These are phyloP conservation scores for Apiospora phragmitis DNA, from an alignment of 2,329 filamentous ascomycete genomes.

Conservation along the genomic window DNA sequence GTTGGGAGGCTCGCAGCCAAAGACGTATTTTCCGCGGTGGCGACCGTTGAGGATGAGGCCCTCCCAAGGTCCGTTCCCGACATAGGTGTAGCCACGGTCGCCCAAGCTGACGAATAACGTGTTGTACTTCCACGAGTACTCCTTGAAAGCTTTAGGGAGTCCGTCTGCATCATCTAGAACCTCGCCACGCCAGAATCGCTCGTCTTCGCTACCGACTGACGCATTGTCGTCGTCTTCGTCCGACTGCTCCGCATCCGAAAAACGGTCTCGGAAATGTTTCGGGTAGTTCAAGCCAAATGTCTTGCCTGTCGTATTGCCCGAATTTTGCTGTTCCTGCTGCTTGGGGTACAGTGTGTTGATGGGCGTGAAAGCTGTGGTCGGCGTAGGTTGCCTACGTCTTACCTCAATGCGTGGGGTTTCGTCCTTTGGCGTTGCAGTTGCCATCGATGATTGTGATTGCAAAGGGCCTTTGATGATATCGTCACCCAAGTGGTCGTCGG, in stretches of 20 bases:
- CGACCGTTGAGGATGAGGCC: conserved; percentile 23
- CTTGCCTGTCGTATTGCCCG: background rate
- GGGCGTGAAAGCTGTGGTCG: conserved; percentile 1
- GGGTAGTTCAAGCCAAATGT: conserved; percentile 2
- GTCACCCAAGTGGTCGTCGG: conserved; percentile 17
- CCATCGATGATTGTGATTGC: background rate
- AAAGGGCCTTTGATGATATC: conserved; percentile 5
- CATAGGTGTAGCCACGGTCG: conserved; percentile 12
- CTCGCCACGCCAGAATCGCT: conserved; percentile 2
- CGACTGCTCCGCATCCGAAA: conserved; percentile 7
- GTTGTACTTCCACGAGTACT: conserved; percentile 19
- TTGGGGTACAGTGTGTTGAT: conserved; percentile 8
- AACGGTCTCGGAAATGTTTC: background rate
- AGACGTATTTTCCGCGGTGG: conserved; percentile 20
- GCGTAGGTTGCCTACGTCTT: background rate
- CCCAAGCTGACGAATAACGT: conserved; percentile 12
- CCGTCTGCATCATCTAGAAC: background rate
- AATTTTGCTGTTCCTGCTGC: background rate
- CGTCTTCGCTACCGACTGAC: background rate
- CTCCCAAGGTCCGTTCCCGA: conserved; percentile 24
- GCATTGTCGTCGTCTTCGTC: background rate
- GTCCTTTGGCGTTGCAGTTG: conserved; percentile 16
- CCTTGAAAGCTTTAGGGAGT: conserved; percentile 6
- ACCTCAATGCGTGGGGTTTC: background rate
- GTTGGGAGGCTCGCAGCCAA: conserved; percentile 19